Base-by-base conservation (phyloP, 345 rosid genomes). In the Viola odorata region DNA sequence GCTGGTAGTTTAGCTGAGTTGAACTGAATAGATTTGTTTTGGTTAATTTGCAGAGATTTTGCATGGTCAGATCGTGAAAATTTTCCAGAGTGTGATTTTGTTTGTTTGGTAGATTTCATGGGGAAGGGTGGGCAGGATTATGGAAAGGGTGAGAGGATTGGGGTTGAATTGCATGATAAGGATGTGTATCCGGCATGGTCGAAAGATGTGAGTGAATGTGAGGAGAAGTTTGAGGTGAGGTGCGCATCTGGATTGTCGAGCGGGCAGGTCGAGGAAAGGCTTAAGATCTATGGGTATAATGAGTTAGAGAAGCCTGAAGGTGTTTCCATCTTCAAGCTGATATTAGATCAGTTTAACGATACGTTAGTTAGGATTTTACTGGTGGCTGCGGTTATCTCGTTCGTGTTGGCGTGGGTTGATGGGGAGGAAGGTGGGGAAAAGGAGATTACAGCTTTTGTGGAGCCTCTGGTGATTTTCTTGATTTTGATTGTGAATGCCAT, bases 381-480 rank as follows among this genome's bases (percentile, higher is more conserved):
- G 47, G 90, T 73, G 49, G 98, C 96, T 0, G 98, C 96, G 0
- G 67, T 89, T 37, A 68, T 91, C 32, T 91, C 96, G 0, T 89
- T 91, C 64, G 83, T 91, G 39, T 64, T 91, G 61, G 96, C 98
- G 23, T 86, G 86, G 81, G 72, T 50, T 59, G 96, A 88, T 68
- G 90, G 96, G 3, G 84, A 84, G 2, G 91, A 91, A 85, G 89
- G 98, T n/a, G 95, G 89, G 50, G 92, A 91, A 76, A 86, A 73
- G 91, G 83, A 67, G 58, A 85, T 91, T 15, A 83, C 98, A 0
- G 90, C 98, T 0, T 91, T 89, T 61, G 98, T 91, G 57, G 98
- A 91, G 85, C 96, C 98, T 6, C 73, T 91, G 67, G 96, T 91
- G 50, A 91, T 91, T 60, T 91, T 85, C 78, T 71, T 86, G 72